Base-by-base conservation (phyloP, 768 basidiomycete species). In the Boletus huronensis region DNA sequence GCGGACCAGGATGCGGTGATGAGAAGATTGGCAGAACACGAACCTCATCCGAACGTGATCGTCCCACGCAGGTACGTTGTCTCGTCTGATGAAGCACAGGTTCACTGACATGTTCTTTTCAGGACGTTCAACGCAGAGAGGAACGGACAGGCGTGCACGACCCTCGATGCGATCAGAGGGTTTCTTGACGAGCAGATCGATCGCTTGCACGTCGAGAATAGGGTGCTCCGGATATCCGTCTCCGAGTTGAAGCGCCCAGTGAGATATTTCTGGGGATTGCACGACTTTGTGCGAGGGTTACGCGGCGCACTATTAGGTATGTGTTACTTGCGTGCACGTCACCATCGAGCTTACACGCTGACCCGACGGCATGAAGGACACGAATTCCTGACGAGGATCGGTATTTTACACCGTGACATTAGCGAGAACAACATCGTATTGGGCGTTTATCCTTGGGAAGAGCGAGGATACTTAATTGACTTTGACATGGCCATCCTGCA, bases 391-490 rank as follows among this genome's bases (percentile, higher is more conserved):
- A 57, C 52, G 2, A 31, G 16, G 0, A 51, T 55, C 9, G 65
- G 64, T 0, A 62, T 75, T 38, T 10, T 44, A 11, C 43, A 44
- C 11, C 43, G 43, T 19, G 43, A 44, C 3, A 19, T 74, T 44
- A 74, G 70, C 54, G 64, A 65, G 28, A 71, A 72, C 13, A 73
- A 72, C 45, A 60, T 75, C 8, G 63, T 74, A 14, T 66, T 74
- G 2, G 58, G 58, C 2, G 47, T 23, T 21, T 36, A 28, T 14
- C 28, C 44, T 2, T 28, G 28, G 14, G 11, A 40, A 3, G 44
- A 45, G 19, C 26, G 44, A 29, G 44, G 28, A 7, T 45, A 45
- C 31, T 7, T 45, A 6, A 45, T 45, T 1, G 44, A 45, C 28
- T 13, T 45, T n/a, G 70, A 74, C 25, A 53, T 56, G 56, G 57